Evolutionary conservation across 2,329 filamentous ascomycete genomes (phyloP).

Genomic region (Aspergillus latus): DNA sequence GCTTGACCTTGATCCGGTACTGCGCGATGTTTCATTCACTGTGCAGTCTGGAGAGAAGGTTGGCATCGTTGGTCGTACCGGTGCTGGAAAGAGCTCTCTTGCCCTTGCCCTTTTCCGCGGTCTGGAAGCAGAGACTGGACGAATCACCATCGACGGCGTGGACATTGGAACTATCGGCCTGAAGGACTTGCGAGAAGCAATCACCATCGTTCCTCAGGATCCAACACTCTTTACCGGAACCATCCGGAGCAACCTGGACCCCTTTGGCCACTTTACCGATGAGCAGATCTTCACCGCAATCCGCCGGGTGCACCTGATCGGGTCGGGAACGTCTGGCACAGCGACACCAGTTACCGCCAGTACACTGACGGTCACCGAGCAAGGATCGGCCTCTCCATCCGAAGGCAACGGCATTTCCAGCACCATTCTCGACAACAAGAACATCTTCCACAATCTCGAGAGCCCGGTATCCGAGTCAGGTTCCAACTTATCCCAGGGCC

Average conservation of each 20-base stretch:
- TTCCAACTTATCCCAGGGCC: conserved; percentile 91
- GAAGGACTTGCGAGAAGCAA: conserved; percentile 87
- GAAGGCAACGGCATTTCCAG: conserved; percentile 22
- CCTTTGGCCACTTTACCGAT: conserved; percentile 84
- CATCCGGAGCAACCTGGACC: conserved; percentile 87
- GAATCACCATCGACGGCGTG: conserved; percentile 86
- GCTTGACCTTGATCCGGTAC: conserved; percentile 79
- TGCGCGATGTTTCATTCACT: conserved; percentile 81
- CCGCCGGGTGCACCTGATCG: conserved; percentile 82
- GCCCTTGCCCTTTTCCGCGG: conserved; percentile 91
- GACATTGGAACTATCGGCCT: conserved; percentile 87
- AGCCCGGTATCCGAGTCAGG: conserved; percentile 86
- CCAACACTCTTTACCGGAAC: conserved; percentile 89
- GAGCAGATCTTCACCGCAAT: conserved; percentile 86
- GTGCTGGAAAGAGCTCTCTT: conserved; percentile 93
- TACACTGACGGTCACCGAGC: conserved; percentile 28
- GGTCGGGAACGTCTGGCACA: conserved; percentile 35
- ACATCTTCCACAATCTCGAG: conserved; percentile 84
- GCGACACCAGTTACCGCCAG: conserved; percentile 36
- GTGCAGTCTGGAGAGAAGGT: conserved; percentile 87
- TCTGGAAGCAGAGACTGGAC: conserved; percentile 84
- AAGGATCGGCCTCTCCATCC: conserved; percentile 19
- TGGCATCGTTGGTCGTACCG: conserved; percentile 91
- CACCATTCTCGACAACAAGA: conserved; percentile 72
- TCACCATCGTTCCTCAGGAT: conserved; percentile 97